Conservation (phyloP, 805 yeast genomes). For the Candida peoriensis region DNA sequence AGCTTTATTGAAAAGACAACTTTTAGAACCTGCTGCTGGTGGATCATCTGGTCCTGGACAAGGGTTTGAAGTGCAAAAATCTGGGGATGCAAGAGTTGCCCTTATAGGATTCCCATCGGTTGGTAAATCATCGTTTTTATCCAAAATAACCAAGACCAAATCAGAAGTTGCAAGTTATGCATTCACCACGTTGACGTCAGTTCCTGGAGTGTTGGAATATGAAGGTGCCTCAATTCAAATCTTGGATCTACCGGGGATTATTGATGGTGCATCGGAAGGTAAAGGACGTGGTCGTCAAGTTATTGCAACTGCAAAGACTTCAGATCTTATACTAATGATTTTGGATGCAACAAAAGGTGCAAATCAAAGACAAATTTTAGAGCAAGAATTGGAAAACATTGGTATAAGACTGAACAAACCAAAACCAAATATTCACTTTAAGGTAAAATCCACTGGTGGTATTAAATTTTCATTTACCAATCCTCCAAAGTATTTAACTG, state of each 20-base stretch:
- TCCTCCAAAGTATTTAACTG: conserved; percentile 80
- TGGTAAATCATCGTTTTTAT: conserved; percentile 87
- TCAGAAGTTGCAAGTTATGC: conserved; percentile 94
- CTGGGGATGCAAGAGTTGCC: conserved; percentile 95
- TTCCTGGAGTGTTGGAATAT: conserved; percentile 91
- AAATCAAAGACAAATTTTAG: conserved; percentile 82
- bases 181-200: conserved; percentile 93
- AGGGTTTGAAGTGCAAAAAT: conserved; percentile 91
- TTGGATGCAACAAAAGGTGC: conserved; percentile 92
- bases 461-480: conserved; percentile 74
- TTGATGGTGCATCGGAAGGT: conserved; percentile 94
- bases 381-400: conserved; percentile 85
- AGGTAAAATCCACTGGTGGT: conserved; percentile 85
- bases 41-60: conserved; percentile 62
- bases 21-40: conserved; percentile 81
- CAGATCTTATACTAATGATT: conserved; percentile 89
- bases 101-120: conserved; percentile 97
- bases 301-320: conserved; percentile 91
- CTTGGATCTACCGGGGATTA: conserved; percentile 96
- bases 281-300: conserved; percentile 98
- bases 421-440: conserved; percentile 73
- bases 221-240: conserved; percentile 97
- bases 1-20: conserved; percentile 87
- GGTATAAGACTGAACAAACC: conserved; percentile 85
- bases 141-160: conserved; percentile 87